Evolutionary conservation across 495 filamentous ascomycete genomes (phyloP).

Genomic region (Aspergillus cristatus): DNA sequence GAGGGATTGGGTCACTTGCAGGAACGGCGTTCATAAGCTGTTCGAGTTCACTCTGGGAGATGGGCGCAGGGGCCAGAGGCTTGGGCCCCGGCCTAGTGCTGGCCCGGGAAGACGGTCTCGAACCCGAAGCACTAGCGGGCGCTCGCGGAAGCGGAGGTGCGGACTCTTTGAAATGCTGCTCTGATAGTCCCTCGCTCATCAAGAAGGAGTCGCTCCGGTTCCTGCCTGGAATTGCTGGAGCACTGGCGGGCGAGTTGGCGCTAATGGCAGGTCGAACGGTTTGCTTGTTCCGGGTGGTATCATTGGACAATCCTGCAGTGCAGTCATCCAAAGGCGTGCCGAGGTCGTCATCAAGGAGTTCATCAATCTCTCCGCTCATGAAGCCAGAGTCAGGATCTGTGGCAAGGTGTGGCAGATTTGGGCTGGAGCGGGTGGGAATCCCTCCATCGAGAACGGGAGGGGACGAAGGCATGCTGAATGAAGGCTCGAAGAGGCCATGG

Average conservation of each 20-base stretch:
- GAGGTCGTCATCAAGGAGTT: conserved; percentile 45
- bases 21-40: conserved; percentile 35
- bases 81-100: conserved; percentile 30
- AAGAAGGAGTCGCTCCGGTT: conserved; percentile 12
- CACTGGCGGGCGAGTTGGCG: conserved; percentile 21
- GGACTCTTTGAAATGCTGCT: conserved; percentile 13
- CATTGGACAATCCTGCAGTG: conserved; percentile 22
- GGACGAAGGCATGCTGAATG: conserved; percentile 63
- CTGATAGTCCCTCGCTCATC: conserved; percentile 8
- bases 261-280: conserved; percentile 31
- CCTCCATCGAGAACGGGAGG: conserved; percentile 58
- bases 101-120: conserved; percentile 30
- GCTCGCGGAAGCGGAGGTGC: conserved; percentile 14
- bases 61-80: conserved; percentile 30
- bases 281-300: conserved; percentile 32
- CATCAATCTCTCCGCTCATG: conserved; percentile 65
- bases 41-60: conserved; percentile 26
- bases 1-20: conserved; percentile 47
- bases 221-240: conserved; percentile 12
- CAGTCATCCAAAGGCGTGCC: conserved; percentile 27
- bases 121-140: conserved; percentile 16
- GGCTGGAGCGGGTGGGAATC: conserved; percentile 59
- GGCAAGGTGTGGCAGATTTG: conserved; percentile 56
- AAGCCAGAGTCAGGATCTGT: conserved; percentile 64
- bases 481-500: conserved; percentile 38